Percentiles rank a stretch among this genome's conserved stretches.
Evolutionary conservation across 75 land plant species (phyloP).

Genomic region (Larix kaempferi): DNA sequence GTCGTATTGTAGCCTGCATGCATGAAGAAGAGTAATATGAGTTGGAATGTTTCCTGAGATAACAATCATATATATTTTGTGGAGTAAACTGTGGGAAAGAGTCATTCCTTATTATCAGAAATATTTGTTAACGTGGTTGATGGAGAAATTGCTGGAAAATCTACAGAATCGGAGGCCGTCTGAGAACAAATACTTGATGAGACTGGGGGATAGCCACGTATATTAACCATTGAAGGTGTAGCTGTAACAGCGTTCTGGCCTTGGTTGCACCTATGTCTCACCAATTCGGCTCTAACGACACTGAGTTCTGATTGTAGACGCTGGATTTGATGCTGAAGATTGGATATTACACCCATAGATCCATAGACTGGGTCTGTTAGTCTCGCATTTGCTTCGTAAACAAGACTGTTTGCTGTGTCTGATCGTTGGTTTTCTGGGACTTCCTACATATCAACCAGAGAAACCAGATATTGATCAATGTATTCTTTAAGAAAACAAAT

Average conservation of each 20-base stretch:
- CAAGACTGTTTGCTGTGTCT: conserved; percentile 29
- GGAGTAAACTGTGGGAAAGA: background rate
- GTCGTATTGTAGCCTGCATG: conserved; percentile 5
- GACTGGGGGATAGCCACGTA: background rate
- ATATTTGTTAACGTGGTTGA: conserved; percentile 1
- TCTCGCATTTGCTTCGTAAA: conserved; percentile 31
- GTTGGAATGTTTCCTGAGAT: background rate
- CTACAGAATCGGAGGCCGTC: background rate
- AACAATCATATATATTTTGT: background rate
- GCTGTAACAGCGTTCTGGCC: background rate
- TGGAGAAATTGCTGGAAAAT: background rate
- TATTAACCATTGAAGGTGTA: background rate
- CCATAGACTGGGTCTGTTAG: conserved; percentile 31
- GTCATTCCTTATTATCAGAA: conserved; percentile 4
- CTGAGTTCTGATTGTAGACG: conserved; percentile 18
- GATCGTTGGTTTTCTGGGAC: conserved; percentile 27
- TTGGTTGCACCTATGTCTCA: conserved; percentile 18
- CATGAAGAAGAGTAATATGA: background rate
- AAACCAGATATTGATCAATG: too few species aligned
- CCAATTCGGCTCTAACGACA: conserved; percentile 14
- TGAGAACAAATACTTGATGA: conserved; percentile 9
- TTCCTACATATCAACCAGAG: conserved; percentile 12
- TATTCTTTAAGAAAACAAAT: too few species aligned
- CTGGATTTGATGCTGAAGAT: conserved; percentile 27
- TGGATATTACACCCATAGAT: conserved; percentile 22